Evolutionary conservation across 2,329 filamentous ascomycete species (phyloP), one percentile per base, ranked within the genome.

Genomic region (Clarireedia paspali): DNA sequence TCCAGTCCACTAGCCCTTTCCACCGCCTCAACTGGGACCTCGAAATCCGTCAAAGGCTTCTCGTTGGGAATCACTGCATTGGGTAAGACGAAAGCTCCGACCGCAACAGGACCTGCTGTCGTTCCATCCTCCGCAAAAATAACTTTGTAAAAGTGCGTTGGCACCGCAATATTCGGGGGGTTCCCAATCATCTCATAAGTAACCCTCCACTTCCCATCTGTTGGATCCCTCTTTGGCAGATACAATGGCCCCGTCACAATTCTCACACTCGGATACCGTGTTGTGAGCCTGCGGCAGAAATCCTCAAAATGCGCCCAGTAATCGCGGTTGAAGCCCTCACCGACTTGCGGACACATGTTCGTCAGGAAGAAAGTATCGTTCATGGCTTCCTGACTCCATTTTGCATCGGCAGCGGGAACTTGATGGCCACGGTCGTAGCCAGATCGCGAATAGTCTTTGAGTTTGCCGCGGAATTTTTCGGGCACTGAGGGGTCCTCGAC

Each of bases 231-330:
- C 71, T 88, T 88, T 9, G 94, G 94, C 23, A 99, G 81, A 73
- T 99, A 99, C 45, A 99, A 74, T 2, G 94, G 94, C 0, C 94
- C 94, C 0, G 94, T 99, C 55, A 96, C 89, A 63, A 97, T 86
- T 60, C 94, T 81, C 26, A 99, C 92, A 44, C 82, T 88, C 1
- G 92, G 91, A 69, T 96, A 99, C 53, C 77, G 80, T 47, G 77
- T 74, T 0, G 91, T 92, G 62, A 99, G 77, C 17, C 90, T 78
- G 9, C 94, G 83, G 74, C 92, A 96, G 69, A 97, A 99, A 69
- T 96, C 92, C 75, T 99, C 94, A 63, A 99, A 91, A 72, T 99
- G 94, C 39, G 94, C 88, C 94, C 94, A 99, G 81, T 99, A 99
- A 75, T 99, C 94, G 51, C 94, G 82, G 75, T 99, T 99, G 79